Conservation (phyloP, 139 green algal genomes). For the Nannochloris sp. region DNA sequence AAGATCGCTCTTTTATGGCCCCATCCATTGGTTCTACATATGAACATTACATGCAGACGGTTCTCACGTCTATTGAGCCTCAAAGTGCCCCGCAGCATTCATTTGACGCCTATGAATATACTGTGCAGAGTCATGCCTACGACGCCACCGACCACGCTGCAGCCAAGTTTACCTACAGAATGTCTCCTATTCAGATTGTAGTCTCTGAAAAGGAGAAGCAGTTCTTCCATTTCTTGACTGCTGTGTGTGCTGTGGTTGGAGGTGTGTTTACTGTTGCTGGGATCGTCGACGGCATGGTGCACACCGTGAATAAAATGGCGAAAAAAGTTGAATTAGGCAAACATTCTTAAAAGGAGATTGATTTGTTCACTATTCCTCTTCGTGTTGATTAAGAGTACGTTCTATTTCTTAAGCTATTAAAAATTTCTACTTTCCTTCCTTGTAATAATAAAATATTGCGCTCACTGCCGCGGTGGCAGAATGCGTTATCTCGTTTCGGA, state of each 20-base stretch:
- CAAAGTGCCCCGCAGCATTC: conserved; percentile 4
- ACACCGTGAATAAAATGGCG: conserved; percentile 60
- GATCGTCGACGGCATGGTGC: conserved; percentile 75
- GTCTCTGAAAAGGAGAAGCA: conserved; percentile 47
- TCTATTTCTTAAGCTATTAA: background rate
- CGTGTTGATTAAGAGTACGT: background rate
- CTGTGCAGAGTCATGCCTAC: conserved; percentile 79
- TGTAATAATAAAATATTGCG: background rate
- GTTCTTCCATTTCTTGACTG: conserved; percentile 82
- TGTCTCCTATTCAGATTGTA: conserved; percentile 69
- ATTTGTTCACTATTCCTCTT: too few species aligned
- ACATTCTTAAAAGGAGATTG: background rate
- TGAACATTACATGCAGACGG: conserved; percentile 87
- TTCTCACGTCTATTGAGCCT: conserved; percentile 74
- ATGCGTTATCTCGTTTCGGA: background rate
- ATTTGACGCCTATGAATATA: conserved; percentile 90
- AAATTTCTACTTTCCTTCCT: background rate
- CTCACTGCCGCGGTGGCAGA: too few species aligned
- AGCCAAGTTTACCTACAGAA: conserved; percentile 69
- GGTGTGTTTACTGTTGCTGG: conserved; percentile 86
- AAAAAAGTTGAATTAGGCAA: conserved; percentile 79
- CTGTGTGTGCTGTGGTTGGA: conserved; percentile 72
- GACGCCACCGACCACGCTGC: conserved; percentile 35
- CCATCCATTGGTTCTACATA: conserved; percentile 60
- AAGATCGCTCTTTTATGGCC: conserved; percentile 53